Evolutionary conservation across 2,329 filamentous ascomycete species (phyloP).

Genomic region (Grosmannia serpens): DNA sequence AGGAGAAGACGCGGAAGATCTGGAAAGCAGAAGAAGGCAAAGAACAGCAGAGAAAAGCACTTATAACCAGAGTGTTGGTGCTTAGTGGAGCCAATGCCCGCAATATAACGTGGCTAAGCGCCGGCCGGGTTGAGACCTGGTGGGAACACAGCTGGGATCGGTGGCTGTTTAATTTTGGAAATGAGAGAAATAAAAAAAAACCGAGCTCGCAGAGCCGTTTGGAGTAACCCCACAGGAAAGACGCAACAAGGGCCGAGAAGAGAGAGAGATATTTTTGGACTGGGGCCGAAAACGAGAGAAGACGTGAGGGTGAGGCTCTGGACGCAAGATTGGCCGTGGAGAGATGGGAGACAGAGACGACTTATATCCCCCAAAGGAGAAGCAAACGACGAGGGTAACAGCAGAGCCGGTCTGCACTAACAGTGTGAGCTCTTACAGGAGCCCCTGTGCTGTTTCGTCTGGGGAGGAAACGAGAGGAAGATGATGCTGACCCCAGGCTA

Average conservation of each 20-base stretch:
- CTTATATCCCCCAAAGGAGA: neutral
- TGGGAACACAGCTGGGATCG: neutral
- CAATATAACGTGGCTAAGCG: conserved; percentile 4
- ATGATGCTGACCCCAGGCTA: neutral
- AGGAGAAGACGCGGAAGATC: neutral
- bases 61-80: neutral
- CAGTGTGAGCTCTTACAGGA: neutral
- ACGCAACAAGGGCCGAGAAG: neutral
- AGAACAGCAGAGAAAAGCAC: neutral
- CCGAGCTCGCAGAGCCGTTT: neutral
- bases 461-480: neutral
- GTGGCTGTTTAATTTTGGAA: neutral
- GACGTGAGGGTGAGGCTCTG: neutral
- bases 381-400: neutral
- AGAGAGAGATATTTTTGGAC: neutral
- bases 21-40: neutral
- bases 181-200: neutral
- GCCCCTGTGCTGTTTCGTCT: neutral
- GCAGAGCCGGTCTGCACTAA: neutral
- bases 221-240: neutral
- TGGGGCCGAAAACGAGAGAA: neutral
- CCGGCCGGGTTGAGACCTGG: conserved; percentile 3
- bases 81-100: neutral
- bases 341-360: neutral
- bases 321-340: neutral